Base-by-base conservation (phyloP, 768 basidiomycete genomes). In the Ephemerocybe angulata region DNA sequence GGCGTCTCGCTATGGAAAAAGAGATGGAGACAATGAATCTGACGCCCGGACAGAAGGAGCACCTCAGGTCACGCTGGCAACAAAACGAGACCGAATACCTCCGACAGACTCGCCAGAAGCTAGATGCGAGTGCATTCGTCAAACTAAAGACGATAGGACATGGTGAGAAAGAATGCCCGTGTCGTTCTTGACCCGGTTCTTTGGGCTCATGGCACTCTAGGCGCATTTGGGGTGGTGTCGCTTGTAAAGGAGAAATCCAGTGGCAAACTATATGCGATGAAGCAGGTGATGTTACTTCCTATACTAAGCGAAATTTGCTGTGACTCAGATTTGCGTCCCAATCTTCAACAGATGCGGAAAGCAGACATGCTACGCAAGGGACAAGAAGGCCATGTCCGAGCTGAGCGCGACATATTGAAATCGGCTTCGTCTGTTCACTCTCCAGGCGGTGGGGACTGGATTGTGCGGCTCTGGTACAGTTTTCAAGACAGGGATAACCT, bases 331-430 rank as follows among this genome's bases (percentile, higher is more conserved):
- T 50, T 67, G 53, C 58, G 48, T 54, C 47, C 29, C 50, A 60
- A 57, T 61, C 60, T 59, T 64, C 61, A 50, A 54, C 65, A 90
- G 89, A 75, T 91, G 67, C 84, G 90, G 59, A 93, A 92, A 75
- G 83, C 83, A 58, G 92, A 94, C 70, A 94, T 96, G 93, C 80
- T 96, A 65, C 87, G 91, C 50, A 95, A 94, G 76, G 92, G 93
- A 22, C 96, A 98, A 70, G 96, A 98, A 73, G 96, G 94, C 1
- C 96, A 98, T 70, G 90, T 97, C 66, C 87, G 93, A 50, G 96
- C 95, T 38, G 94, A 98, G 69, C 87, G 94, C 65, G 94, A 98
- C 64, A 77, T 98, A 40, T 82, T 98, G 56, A 93, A 91, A 71
- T 90, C 91, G 29, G 95, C 95, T 5, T 88, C 94, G 12, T 76